phyloP scores from a whole-genome alignment of 352 stramenopile species.

The Pythium monospermum region DNA sequence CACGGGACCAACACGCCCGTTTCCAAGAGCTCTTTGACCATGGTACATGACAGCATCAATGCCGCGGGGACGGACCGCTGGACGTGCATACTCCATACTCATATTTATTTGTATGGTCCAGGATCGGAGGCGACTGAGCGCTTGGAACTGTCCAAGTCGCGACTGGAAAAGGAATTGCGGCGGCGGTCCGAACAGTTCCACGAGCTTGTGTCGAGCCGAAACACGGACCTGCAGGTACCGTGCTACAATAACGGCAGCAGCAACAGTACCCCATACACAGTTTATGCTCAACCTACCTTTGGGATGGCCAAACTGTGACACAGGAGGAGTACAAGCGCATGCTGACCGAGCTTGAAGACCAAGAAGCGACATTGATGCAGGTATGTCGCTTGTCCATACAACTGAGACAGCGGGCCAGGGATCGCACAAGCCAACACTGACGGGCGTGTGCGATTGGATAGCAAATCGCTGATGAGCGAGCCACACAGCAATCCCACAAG shows the following conservation, averaged over 20 bases:
- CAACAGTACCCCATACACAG: background rate
- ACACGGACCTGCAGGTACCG: conserved; percentile 54
- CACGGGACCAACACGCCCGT: conserved; percentile 25
- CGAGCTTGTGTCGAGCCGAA: conserved; percentile 59
- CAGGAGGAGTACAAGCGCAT: conserved; percentile 68
- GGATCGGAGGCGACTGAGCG: conserved; percentile 59
- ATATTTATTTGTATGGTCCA: no score
- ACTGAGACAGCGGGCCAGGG: no score
- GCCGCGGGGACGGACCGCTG: no score
- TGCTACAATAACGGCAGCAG: background rate
- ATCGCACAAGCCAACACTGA: no score
- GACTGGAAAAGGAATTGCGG: conserved; percentile 59
- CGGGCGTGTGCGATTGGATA: conserved; percentile 2
- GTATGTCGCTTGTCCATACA: background rate
- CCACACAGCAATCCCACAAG: conserved; percentile 23
- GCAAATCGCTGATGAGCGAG: conserved; percentile 36
- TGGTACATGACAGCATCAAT: conserved; percentile 15
- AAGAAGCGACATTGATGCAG: conserved; percentile 32
- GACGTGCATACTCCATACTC: no score
- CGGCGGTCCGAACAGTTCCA: conserved; percentile 60
- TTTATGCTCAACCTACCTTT: no score
- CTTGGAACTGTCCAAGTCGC: conserved; percentile 55
- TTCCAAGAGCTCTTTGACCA: conserved; percentile 55
- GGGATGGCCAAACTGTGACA: no score
- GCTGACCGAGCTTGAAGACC: conserved; percentile 67